phyloP scores from a whole-genome alignment of 768 basidiomycete species.

The Boletales sp. region DNA sequence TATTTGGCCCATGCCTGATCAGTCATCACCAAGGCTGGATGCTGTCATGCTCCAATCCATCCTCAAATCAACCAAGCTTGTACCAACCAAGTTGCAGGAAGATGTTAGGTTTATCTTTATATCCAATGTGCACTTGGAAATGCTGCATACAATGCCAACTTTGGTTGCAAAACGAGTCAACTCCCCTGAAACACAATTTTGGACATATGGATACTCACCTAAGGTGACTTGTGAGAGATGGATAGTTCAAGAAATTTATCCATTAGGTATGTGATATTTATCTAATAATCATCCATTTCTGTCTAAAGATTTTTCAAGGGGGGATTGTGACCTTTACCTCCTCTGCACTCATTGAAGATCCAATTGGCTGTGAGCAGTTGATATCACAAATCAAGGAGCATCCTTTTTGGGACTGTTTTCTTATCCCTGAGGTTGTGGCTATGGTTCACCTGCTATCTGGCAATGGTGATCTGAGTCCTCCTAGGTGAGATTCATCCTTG shows the following conservation, averaged over 20 bases:
- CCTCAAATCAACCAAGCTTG: slow-evolving; percentile 42
- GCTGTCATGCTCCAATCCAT: slow-evolving; percentile 41
- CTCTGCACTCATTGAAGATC: slow-evolving; percentile 52
- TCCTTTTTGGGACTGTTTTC: slow-evolving; percentile 65
- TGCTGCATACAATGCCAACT: slow-evolving; percentile 46
- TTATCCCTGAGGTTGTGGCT: slow-evolving; percentile 63
- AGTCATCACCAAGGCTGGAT: slow-evolving; percentile 37
- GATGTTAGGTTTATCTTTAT: slow-evolving; percentile 58
- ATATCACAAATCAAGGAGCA: slow-evolving; percentile 55
- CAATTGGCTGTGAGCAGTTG: slow-evolving; percentile 42
- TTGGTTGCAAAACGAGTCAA: slow-evolving; percentile 46
- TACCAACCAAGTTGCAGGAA: slow-evolving; percentile 33
- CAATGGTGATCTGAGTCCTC: neutral
- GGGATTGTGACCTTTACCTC: slow-evolving; percentile 73
- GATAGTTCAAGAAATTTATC: slow-evolving; percentile 67
- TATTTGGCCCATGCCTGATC: slow-evolving; percentile 42
- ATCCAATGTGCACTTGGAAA: slow-evolving; percentile 54
- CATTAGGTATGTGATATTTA: slow-evolving; percentile 46
- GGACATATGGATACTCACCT: slow-evolving; percentile 65
- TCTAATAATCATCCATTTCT: neutral
- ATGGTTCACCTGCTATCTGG: slow-evolving; percentile 24
- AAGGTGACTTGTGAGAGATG: slow-evolving; percentile 48
- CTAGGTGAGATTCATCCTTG: slow-evolving; percentile 8
- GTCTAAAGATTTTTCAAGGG: slow-evolving; percentile 38
- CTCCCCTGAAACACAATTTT: slow-evolving; percentile 51